Evolutionary conservation across 1,139 yeast species (phyloP).

Genomic region (Debaryomycetaceae sp.): DNA sequence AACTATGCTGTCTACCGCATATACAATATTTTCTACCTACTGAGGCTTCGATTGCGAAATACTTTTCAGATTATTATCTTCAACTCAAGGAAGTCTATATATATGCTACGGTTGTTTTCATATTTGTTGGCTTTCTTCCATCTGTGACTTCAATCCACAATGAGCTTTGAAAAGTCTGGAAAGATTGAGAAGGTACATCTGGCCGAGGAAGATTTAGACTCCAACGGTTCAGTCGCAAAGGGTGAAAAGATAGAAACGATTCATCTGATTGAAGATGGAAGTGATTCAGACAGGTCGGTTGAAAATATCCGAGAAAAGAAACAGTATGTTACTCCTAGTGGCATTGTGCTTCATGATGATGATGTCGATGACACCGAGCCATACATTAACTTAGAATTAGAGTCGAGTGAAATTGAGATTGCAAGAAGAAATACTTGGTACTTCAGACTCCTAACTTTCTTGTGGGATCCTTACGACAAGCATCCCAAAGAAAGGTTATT

Average conservation of each 20-base stretch:
- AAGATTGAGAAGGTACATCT: neutral
- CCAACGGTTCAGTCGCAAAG: neutral
- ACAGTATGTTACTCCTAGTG: neutral
- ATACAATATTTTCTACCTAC: no score
- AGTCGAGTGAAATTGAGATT: conserved; percentile 27
- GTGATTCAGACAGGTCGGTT: neutral
- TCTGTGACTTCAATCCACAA: neutral
- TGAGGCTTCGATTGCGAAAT: no score
- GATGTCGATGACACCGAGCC: conserved; percentile 5
- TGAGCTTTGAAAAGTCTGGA: neutral
- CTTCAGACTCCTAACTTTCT: conserved; percentile 24
- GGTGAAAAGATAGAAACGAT: neutral
- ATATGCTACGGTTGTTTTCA: no score
- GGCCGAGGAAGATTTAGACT: no score
- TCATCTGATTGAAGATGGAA: neutral
- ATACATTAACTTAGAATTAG: conserved; percentile 25
- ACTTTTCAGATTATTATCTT: no score
- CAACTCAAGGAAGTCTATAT: no score
- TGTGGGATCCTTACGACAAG: conserved; percentile 49
- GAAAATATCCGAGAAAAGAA: neutral
- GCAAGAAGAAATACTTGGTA: conserved; percentile 17
- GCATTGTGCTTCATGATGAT: neutral
- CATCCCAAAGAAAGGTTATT: conserved; percentile 39
- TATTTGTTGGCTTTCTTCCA: neutral
- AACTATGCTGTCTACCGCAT: no score